A percentile compares a stretch with the other conserved stretches of the same genome.
Evolutionary conservation across 2,329 filamentous ascomycete genomes (phyloP).

Genomic region (Teratosphaeria viscida): DNA sequence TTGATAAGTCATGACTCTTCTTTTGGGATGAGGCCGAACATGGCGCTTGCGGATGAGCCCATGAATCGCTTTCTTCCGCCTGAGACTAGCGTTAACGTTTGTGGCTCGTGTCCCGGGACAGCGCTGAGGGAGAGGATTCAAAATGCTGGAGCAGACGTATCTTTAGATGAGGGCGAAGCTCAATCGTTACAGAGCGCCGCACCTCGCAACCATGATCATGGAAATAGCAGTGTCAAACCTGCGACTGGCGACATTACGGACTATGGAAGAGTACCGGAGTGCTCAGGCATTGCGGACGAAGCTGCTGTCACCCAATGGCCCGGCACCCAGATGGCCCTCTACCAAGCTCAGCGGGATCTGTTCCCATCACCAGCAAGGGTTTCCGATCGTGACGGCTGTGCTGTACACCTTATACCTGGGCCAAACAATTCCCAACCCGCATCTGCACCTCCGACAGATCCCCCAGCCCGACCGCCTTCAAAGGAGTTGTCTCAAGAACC

Average conservation of each 20-base stretch:
- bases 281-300: not conserved
- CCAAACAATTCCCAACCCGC: not conserved
- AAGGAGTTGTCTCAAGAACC: conserved; percentile 13
- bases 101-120: conserved; percentile 10
- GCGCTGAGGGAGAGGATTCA: conserved; percentile 16
- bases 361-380: conserved; percentile 21
- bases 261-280: not conserved
- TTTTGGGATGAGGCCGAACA: conserved; percentile 9
- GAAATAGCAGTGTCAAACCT: not conserved
- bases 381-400: not conserved
- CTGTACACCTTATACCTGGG: not conserved
- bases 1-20: conserved; percentile 12
- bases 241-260: not conserved
- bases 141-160: conserved; percentile 15
- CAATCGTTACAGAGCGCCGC: conserved; percentile 10
- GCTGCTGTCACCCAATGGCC: conserved; percentile 10
- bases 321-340: conserved; percentile 20
- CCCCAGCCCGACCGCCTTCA: conserved; percentile 5
- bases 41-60: conserved; percentile 11
- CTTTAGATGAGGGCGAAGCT: conserved; percentile 5
- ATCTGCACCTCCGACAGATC: conserved; percentile 10
- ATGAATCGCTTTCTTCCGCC: conserved; percentile 7
- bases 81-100: conserved; percentile 1
- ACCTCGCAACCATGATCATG: not conserved
- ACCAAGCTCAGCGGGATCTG: conserved; percentile 20